These are phyloP conservation scores for Discostella pseudostelligera DNA, from an alignment of 108 stramenopile species.

Conservation along the genomic window DNA sequence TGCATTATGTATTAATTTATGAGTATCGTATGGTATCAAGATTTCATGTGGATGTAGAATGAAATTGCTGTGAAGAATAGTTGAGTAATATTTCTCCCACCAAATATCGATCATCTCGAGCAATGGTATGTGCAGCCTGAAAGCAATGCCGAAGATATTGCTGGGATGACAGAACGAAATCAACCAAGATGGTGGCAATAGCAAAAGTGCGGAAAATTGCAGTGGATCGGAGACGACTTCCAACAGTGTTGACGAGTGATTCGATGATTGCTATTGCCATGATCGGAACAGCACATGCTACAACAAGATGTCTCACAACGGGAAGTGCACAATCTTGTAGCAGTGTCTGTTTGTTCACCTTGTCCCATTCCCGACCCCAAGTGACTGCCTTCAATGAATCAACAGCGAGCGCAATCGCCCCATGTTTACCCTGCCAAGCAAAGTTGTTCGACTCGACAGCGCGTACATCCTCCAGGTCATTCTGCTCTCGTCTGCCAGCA, in stretches of 20 bases:
- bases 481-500: constrained; percentile 7
- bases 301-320: constrained; percentile 43
- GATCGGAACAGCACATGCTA: constrained; percentile 49
- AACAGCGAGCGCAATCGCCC: constrained; percentile 59
- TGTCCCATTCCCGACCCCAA: constrained; percentile 73
- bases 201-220: constrained; percentile 46
- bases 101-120: constrained; percentile 83
- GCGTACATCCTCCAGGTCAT: constrained; percentile 6
- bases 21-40: background rate
- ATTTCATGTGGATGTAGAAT: constrained; percentile 10
- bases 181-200: constrained; percentile 38
- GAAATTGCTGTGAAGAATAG: constrained; percentile 42
- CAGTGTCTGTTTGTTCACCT: constrained; percentile 55
- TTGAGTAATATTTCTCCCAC: constrained; percentile 76
- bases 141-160: constrained; percentile 59
- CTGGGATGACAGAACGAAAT: constrained; percentile 32
- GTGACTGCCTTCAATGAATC: constrained; percentile 41
- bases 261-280: background rate
- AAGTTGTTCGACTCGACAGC: constrained; percentile 1
- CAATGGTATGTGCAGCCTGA: constrained; percentile 72
- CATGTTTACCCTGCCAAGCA: constrained; percentile 70
- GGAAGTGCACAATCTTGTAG: constrained; percentile 64
- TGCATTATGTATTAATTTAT: constrained; percentile 4
- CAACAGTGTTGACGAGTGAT: constrained; percentile 20
- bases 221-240: constrained; percentile 10